Evolutionary conservation across 2,329 filamentous ascomycete species (phyloP).

Genomic region (Sphaerostilbella broomeana): DNA sequence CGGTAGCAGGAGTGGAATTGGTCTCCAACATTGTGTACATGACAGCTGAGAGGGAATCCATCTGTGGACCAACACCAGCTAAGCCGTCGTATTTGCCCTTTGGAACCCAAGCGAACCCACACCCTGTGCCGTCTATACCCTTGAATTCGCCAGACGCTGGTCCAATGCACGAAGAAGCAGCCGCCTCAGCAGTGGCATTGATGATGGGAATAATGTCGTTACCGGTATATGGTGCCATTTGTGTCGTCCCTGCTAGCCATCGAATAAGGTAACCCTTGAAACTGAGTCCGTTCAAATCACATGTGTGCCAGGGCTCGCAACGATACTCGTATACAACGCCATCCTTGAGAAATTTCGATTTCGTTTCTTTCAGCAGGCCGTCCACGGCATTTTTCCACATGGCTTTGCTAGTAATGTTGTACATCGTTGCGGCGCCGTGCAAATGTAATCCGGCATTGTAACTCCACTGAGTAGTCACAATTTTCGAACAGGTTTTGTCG

Average conservation of each 20-base stretch:
- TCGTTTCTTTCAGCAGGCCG: slow-evolving; percentile 28
- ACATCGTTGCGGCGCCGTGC: slow-evolving; percentile 56
- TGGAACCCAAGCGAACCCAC: slow-evolving; percentile 48
- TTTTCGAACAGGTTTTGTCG: slow-evolving; percentile 44
- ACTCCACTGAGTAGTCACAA: slow-evolving; percentile 49
- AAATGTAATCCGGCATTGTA: slow-evolving; percentile 52
- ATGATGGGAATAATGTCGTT: slow-evolving; percentile 44
- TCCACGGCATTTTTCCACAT: slow-evolving; percentile 47
- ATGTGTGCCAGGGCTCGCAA: slow-evolving; percentile 53
- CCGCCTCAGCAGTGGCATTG: slow-evolving; percentile 43
- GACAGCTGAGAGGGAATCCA: slow-evolving; percentile 52
- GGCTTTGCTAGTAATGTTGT: slow-evolving; percentile 43
- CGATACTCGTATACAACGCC: slow-evolving; percentile 55
- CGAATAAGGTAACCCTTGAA: slow-evolving; percentile 55
- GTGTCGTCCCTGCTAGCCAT: slow-evolving; percentile 45
- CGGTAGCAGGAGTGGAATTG: slow-evolving; percentile 41
- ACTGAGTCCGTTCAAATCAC: slow-evolving; percentile 54
- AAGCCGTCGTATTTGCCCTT: slow-evolving; percentile 44
- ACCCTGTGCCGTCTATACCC: slow-evolving; percentile 39
- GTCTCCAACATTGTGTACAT: slow-evolving; percentile 46
- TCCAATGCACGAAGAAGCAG: slow-evolving; percentile 46
- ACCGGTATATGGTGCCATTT: slow-evolving; percentile 47
- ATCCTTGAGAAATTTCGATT: slow-evolving; percentile 33
- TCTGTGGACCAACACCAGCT: slow-evolving; percentile 50
- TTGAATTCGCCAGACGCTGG: slow-evolving; percentile 34